Base-by-base conservation (phyloP, 2,329 filamentous ascomycete genomes). In the Daldinia eschscholtzii region DNA sequence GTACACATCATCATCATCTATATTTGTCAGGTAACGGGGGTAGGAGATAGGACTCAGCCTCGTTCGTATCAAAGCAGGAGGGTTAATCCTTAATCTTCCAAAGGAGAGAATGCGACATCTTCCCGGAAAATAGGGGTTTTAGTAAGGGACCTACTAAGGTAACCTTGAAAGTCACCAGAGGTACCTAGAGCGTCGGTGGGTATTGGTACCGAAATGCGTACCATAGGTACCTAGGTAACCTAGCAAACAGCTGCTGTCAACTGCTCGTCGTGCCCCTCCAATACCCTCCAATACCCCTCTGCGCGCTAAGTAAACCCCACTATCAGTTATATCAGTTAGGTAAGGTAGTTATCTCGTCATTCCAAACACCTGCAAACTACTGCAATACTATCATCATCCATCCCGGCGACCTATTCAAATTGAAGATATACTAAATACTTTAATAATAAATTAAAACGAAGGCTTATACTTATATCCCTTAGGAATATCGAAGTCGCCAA, bases 201-300 rank as follows among this genome's bases (percentile, higher is more conserved):
- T 23, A 23, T 23, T 23, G 39, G 13, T 41, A 41, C 39, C 39
- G 39, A 41, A 41, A 41, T 41, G n/a, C 13, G 13, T 44, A 37
- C 18, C 20, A 23, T 23, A 23, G 20, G 20, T 23, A n/a, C n/a
- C n/a, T n/a, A 23, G 2, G 20, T 23, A 1, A 57, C 39, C 33
- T 35, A 2, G n/a, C 13, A 57, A 33, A 13, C 73, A 73, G 66
- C 65, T 65, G 74, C 44, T 15, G 2, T 28, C 73, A 73, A 53
- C 71, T 68, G 74, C 6, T 28, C 33, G 68, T 42, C 70, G 46
- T 73, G 69, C 73, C 73, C 73, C 73, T 71, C 72, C 59, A 33
- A 30, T 4, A 30, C n/a, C n/a, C 28, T 30, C 28, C 30, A 33
- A 74, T 62, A 33, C 28, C 46, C 46, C 46, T 52, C 46, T 23